Percentiles rank a stretch among this genome's conserved stretches.
phyloP scores from a whole-genome alignment of 2,329 filamentous ascomycete genomes.

The Penicillium griseofulvum region DNA sequence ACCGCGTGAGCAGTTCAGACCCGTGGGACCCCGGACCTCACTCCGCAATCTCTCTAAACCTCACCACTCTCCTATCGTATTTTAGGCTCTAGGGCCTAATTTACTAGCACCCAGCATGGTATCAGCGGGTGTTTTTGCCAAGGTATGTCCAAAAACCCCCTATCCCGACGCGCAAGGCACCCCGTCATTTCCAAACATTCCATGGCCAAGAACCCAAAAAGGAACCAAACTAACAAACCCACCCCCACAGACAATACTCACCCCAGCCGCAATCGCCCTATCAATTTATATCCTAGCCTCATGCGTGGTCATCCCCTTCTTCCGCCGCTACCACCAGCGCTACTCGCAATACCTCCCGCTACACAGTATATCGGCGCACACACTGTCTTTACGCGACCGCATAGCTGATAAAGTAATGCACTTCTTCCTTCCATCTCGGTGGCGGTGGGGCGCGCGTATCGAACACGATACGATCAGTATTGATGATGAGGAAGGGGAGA shows the following conservation, averaged over 20 bases:
- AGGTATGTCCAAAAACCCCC: constrained; percentile 20
- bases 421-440: constrained; percentile 45
- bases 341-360: constrained; percentile 74
- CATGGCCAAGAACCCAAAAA: neutral
- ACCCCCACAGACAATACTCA: constrained; percentile 59
- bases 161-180: neutral
- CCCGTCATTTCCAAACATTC: neutral
- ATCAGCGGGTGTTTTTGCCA: constrained; percentile 30
- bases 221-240: constrained; percentile 1
- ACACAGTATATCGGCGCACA: constrained; percentile 51
- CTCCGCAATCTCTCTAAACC: neutral
- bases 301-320: constrained; percentile 65
- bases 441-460: constrained; percentile 45
- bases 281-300: constrained; percentile 65
- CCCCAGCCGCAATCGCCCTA: constrained; percentile 69
- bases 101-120: constrained; percentile 23
- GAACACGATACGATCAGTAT: constrained; percentile 56
- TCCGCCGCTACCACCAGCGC: constrained; percentile 66
- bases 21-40: neutral
- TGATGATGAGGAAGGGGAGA: constrained; percentile 66
- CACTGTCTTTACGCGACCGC: constrained; percentile 55
- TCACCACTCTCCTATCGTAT: neutral
- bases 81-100: neutral
- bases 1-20: neutral
- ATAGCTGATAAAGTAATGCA: constrained; percentile 43